Conservation (phyloP, 2,329 filamentous ascomycete genomes). For the Coniella vitis region DNA sequence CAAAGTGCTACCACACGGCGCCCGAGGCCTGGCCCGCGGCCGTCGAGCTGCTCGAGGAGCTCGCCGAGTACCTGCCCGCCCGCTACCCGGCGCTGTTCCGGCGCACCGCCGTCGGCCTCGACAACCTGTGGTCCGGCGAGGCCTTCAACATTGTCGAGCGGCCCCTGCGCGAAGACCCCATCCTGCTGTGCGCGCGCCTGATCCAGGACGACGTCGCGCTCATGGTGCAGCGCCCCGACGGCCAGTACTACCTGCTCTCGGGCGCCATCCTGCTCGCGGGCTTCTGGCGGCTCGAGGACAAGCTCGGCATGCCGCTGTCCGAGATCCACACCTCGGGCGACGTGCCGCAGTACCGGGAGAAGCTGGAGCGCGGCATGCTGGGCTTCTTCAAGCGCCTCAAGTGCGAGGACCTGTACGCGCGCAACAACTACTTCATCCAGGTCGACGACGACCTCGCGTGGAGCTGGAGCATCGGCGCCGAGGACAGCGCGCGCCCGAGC, state of each 20-base stretch:
- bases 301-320: conserved; percentile 70
- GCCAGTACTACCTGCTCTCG: conserved; percentile 74
- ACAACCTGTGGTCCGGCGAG: conserved; percentile 67
- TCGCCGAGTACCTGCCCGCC: conserved; percentile 62
- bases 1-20: conserved; percentile 61
- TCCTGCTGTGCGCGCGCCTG: conserved; percentile 65
- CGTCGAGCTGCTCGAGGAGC: conserved; percentile 68
- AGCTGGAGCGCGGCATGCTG: conserved; percentile 71
- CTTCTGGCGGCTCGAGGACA: conserved; percentile 78
- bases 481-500: conserved; percentile 57
- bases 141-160: conserved; percentile 59
- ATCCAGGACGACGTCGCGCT: conserved; percentile 78
- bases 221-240: conserved; percentile 71
- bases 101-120: conserved; percentile 56
- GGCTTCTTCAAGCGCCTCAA: conserved; percentile 71
- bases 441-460: conserved; percentile 73
- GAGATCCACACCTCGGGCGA: conserved; percentile 74
- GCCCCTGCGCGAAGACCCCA: conserved; percentile 68
- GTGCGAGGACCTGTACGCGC: conserved; percentile 54
- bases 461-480: conserved; percentile 68
- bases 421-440: conserved; percentile 86
- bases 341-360: conserved; percentile 65
- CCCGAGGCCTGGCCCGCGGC: conserved; percentile 66
- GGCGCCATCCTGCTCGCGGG: conserved; percentile 70
- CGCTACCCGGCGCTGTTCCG: conserved; percentile 68